Percentiles rank a stretch among this genome's conserved stretches.
phyloP scores from a whole-genome alignment of 331 rosid genomes.

The Spiraea crenata region DNA sequence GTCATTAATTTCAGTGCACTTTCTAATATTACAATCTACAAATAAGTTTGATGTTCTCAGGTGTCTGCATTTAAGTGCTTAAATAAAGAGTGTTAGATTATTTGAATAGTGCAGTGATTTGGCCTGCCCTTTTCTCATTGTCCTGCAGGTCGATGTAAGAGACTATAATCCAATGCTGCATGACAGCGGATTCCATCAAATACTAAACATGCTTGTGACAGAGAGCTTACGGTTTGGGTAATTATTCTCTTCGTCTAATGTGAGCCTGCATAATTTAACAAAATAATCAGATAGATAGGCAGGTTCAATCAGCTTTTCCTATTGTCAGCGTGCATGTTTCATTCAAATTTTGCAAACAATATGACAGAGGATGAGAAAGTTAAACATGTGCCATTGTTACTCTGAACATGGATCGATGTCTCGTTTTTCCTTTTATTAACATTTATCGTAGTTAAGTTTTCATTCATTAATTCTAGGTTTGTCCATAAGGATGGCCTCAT shows the following conservation, averaged over 20 bases:
- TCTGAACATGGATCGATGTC: too few relatives aligned
- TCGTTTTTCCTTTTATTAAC: neutral
- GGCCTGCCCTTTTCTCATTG: neutral
- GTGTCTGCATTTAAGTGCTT: neutral
- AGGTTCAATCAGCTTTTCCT: neutral
- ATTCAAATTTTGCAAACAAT: too few relatives aligned
- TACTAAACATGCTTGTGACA: constrained; percentile 58
- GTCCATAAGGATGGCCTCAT: neutral
- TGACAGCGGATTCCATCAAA: constrained; percentile 77
- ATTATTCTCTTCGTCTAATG: constrained; percentile 29
- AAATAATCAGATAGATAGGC: neutral
- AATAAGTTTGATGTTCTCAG: too few relatives aligned
- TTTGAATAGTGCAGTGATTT: neutral
- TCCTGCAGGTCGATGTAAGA: constrained; percentile 31
- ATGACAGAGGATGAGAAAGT: neutral
- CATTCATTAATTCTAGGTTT: neutral
- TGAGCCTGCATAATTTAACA: neutral
- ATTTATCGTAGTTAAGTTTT: neutral
- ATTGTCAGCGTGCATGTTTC: too few relatives aligned
- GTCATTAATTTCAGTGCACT: too few relatives aligned
- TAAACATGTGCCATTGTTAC: neutral
- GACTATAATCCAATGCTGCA: constrained; percentile 70
- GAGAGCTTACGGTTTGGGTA: constrained; percentile 63
- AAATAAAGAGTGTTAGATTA: neutral
- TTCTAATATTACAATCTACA: neutral